phyloP scores from a whole-genome alignment of 441 rosid genomes.

The Pelargonium citronellum region DNA sequence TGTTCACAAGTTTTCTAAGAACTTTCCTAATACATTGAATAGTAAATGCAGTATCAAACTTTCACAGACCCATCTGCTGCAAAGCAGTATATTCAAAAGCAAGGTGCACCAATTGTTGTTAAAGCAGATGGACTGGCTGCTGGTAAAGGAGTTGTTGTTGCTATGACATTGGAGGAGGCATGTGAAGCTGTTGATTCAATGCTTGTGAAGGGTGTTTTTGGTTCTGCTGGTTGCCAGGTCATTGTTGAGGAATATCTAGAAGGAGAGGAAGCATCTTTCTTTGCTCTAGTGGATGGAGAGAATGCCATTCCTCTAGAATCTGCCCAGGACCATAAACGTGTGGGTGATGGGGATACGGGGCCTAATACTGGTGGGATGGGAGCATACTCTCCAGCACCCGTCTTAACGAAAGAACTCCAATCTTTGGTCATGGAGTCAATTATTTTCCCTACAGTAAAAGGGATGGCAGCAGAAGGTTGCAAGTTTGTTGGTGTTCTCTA shows the following conservation, averaged over 20 bases:
- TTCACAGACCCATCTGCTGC: conserved; percentile 66
- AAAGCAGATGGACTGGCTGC: conserved; percentile 98
- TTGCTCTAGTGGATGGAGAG: conserved; percentile 91
- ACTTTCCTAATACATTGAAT: conserved; percentile 6
- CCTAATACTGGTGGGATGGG: conserved; percentile 98
- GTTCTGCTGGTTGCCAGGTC: conserved; percentile 75
- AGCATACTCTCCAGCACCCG: conserved; percentile 87
- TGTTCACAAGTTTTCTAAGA: not conserved
- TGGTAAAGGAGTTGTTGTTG: conserved; percentile 87
- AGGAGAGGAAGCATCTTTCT: conserved; percentile 96
- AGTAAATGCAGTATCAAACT: conserved; percentile 58
- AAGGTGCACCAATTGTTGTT: conserved; percentile 77
- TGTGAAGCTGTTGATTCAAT: conserved; percentile 77
- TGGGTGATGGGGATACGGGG: conserved; percentile 93
- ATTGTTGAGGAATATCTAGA: conserved; percentile 75
- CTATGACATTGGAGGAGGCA: conserved; percentile 71
- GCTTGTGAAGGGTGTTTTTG: conserved; percentile 71
- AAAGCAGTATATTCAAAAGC: conserved; percentile 58
- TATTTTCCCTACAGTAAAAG: conserved; percentile 77
- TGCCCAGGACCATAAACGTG: conserved; percentile 92
- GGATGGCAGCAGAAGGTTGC: conserved; percentile 88
- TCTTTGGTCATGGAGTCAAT: conserved; percentile 69
- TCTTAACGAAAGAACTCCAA: conserved; percentile 66
- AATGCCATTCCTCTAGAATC: conserved; percentile 86
- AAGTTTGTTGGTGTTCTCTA: conserved; percentile 82